Conservation (phyloP, 305 asterid species). For the Fraxinus dipetala region DNA sequence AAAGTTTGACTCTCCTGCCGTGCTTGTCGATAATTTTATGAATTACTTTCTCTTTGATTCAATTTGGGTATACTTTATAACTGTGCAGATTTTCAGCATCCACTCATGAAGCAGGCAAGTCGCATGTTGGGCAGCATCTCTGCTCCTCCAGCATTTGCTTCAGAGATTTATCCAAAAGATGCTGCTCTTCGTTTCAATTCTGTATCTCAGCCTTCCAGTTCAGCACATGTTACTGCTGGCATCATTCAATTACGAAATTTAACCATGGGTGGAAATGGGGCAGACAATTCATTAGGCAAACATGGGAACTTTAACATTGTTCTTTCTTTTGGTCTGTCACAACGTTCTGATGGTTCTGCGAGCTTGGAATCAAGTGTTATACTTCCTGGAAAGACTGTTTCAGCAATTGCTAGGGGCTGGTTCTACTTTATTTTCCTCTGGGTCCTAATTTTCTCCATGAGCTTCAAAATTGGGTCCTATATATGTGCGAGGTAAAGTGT, state of each 20-base stretch:
- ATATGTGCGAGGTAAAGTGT: conserved; percentile 36
- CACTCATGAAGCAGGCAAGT: conserved; percentile 60
- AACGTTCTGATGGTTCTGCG: conserved; percentile 44
- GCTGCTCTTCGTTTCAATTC: conserved; percentile 43
- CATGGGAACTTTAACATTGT: conserved; percentile 45
- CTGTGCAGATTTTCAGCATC: conserved; percentile 50
- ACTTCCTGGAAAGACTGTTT: conserved; percentile 46
- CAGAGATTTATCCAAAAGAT: conserved; percentile 73
- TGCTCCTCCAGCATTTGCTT: conserved; percentile 87
- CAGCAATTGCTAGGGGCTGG: conserved; percentile 42
- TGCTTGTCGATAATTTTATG: not conserved
- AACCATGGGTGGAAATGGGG: conserved; percentile 23
- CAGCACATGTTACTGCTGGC: conserved; percentile 55
- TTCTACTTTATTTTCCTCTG: conserved; percentile 48
- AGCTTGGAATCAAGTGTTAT: conserved; percentile 50
- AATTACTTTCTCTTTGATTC: not conserved
- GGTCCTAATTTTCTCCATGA: conserved; percentile 51
- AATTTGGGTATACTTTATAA: not conserved
- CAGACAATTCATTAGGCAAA: conserved; percentile 33
- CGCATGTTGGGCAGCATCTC: conserved; percentile 61
- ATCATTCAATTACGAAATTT: conserved; percentile 40
- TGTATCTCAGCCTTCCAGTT: conserved; percentile 33
- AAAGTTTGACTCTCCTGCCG: not conserved
- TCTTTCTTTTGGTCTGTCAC: conserved; percentile 58
- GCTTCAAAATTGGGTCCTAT: conserved; percentile 50